Evolutionary conservation across 495 filamentous ascomycete species (phyloP).

Genomic region (Talaromyces proteolyticus): DNA sequence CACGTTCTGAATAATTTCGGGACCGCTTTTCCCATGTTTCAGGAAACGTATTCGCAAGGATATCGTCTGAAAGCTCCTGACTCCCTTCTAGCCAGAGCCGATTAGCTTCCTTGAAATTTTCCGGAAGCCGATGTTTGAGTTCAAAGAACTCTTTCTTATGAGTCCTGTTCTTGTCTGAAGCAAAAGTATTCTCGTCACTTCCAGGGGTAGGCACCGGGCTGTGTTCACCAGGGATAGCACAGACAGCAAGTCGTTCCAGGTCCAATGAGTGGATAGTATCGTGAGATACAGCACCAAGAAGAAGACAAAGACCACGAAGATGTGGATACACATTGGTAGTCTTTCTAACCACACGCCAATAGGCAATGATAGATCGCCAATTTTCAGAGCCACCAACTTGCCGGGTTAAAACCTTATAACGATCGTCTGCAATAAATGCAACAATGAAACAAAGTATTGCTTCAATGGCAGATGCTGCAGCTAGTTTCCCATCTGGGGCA

Average conservation of each 20-base stretch:
- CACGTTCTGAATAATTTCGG: slow-evolving; percentile 28
- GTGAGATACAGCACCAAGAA: slow-evolving; percentile 43
- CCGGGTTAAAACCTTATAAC: slow-evolving; percentile 24
- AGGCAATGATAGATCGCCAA: slow-evolving; percentile 46
- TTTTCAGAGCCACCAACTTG: slow-evolving; percentile 32
- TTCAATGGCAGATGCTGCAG: slow-evolving; percentile 39
- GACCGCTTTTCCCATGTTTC: slow-evolving; percentile 38
- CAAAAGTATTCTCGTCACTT: slow-evolving; percentile 26
- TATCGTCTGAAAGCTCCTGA: slow-evolving; percentile 34
- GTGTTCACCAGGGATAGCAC: slow-evolving; percentile 31
- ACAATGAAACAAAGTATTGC: slow-evolving; percentile 45
- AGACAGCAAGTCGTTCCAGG: slow-evolving; percentile 37
- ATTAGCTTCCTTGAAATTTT: slow-evolving; percentile 35
- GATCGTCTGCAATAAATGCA: slow-evolving; percentile 42
- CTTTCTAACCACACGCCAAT: slow-evolving; percentile 37
- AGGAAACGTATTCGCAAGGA: slow-evolving; percentile 37
- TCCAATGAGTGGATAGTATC: slow-evolving; percentile 39
- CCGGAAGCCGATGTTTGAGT: slow-evolving; percentile 31
- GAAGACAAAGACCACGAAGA: slow-evolving; percentile 33
- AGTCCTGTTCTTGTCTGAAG: slow-evolving; percentile 29
- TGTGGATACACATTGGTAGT: slow-evolving; percentile 29
- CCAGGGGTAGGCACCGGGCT: slow-evolving; percentile 31
- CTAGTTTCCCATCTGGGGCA: slow-evolving; percentile 29
- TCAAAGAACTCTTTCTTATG: slow-evolving; percentile 32
- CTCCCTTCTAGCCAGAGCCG: slow-evolving; percentile 40